Base-by-base conservation (phyloP, 192 early-diverging fungal genomes). In the Gryganskiella cystojenkinii region DNA sequence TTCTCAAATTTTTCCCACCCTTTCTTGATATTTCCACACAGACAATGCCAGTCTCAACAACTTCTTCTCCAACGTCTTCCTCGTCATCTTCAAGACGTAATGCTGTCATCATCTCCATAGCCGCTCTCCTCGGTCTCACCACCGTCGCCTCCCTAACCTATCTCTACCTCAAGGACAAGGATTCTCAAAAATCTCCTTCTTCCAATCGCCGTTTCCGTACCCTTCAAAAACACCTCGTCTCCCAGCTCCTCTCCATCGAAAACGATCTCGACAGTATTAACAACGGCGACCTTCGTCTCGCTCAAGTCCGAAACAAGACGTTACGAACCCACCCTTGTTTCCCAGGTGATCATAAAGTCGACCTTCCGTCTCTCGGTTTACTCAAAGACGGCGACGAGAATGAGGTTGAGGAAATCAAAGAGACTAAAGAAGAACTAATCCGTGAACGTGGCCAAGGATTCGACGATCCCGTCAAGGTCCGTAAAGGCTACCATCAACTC, bases 351-450 rank as follows among this genome's bases (percentile, higher is more conserved):
- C 52, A 62, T 0, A 20, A 64, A 6, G 73, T 62, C 25, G 42
- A 76, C 1, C 20, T 76, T 1, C 73, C 65, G 3, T 64, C 53
- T 2, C 46, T 76, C 2, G 73, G 73, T 25, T 40, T 68, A 15
- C 57, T 63, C 35, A 54, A 58, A 27, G 46, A 67, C 8, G 33
- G 63, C 8, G 73, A 76, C 53, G 63, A 67, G 9, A 35, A 30
- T 4, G 46, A 56, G 6, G 11, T 68, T 2, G 64, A 58, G 22
- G 33, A 74, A 14, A 27, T 63, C 10, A 50, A 67, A 42, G 73
- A 76, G 35, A 67, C 65, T 9, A 49, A 62, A n/a, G 65, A 76
- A 25, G 73, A 76, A n/a, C 37, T 76, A 45, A 57, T 76, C 15
- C 64, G 46, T 10, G 73, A 76, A 37, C 73, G 60, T 19, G 52